Conservation (phyloP, 129 eudicot species). For the Sambucus nigra region DNA sequence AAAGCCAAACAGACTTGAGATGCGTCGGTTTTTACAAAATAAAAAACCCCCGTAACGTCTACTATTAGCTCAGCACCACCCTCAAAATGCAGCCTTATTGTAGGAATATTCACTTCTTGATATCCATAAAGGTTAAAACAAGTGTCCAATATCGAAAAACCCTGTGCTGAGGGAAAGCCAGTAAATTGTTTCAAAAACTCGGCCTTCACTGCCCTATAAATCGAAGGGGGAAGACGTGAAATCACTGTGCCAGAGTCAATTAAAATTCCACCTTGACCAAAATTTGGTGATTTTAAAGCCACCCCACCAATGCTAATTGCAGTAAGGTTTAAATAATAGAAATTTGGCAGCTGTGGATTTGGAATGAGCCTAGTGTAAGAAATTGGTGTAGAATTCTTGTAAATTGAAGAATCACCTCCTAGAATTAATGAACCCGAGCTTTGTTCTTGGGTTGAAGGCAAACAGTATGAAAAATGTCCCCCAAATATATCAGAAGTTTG, state of each 20-base stretch:
- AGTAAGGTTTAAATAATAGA: constrained; percentile 69
- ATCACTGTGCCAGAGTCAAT: constrained; percentile 95
- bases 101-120: constrained; percentile 62
- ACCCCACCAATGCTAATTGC: constrained; percentile 70
- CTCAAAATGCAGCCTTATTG: constrained; percentile 42
- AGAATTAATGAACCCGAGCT: constrained; percentile 61
- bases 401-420: constrained; percentile 44
- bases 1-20: constrained; percentile 91
- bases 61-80: constrained; percentile 40
- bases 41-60: constrained; percentile 65
- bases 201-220: constrained; percentile 48
- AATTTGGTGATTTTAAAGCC: constrained; percentile 34
- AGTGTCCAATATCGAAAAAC: constrained; percentile 78
- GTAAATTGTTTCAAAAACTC: constrained; percentile 71
- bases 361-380: constrained; percentile 52
- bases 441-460: constrained; percentile 46
- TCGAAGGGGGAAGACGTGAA: constrained; percentile 64
- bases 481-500: constrained; percentile 53
- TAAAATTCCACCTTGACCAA: constrained; percentile 44
- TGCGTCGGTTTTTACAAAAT: constrained; percentile 61
- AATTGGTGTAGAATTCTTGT: constrained; percentile 51
- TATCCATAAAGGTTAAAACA: constrained; percentile 69
- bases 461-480: constrained; percentile 79
- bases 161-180: constrained; percentile 64
- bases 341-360: constrained; percentile 50